These are phyloP conservation scores for Verbascum thapsus DNA, from an alignment of 257 asterid genomes.

Conservation along the genomic window DNA sequence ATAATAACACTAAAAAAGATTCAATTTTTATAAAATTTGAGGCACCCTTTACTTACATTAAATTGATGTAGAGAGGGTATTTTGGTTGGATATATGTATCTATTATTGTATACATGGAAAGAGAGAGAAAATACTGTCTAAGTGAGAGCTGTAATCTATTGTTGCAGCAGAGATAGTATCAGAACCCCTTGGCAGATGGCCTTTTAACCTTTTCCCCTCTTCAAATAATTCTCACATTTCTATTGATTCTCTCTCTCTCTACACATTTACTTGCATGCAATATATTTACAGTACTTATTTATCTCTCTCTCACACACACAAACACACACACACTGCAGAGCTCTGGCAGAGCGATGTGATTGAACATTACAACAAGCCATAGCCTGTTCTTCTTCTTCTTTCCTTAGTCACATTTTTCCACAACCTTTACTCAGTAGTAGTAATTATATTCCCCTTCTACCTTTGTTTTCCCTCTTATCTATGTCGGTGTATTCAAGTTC, in stretches of 20 bases:
- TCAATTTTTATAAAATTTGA: neutral
- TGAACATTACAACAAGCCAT: slow-evolving; percentile 61
- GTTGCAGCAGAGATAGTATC: slow-evolving; percentile 47
- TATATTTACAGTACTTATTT: slow-evolving; percentile 21
- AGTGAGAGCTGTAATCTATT: slow-evolving; percentile 41
- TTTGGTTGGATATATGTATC: neutral
- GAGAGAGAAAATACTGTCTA: slow-evolving; percentile 32
- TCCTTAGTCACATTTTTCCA: slow-evolving; percentile 54
- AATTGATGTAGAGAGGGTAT: neutral
- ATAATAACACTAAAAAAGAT: slow-evolving; percentile 1
- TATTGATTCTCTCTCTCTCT: slow-evolving; percentile 30
- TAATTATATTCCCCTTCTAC: slow-evolving; percentile 48
- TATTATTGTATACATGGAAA: slow-evolving; percentile 22
- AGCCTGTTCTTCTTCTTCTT: slow-evolving; percentile 40
- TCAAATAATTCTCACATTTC: slow-evolving; percentile 51
- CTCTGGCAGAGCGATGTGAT: slow-evolving; percentile 79
- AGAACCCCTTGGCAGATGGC: slow-evolving; percentile 55
- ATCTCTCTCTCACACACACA: slow-evolving; percentile 20
- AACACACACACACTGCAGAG: slow-evolving; percentile 38
- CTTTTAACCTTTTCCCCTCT: slow-evolving; percentile 63
- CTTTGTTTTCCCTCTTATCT: no score
- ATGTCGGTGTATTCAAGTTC: no score
- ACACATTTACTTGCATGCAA: no score
- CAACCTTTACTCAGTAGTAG: slow-evolving; percentile 35
- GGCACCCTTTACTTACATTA: neutral